A percentile compares a stretch with the other conserved stretches of the same genome.
phyloP scores from a whole-genome alignment of 1,284 basidiomycete species.

The Kalmanozyma brasiliensis region DNA sequence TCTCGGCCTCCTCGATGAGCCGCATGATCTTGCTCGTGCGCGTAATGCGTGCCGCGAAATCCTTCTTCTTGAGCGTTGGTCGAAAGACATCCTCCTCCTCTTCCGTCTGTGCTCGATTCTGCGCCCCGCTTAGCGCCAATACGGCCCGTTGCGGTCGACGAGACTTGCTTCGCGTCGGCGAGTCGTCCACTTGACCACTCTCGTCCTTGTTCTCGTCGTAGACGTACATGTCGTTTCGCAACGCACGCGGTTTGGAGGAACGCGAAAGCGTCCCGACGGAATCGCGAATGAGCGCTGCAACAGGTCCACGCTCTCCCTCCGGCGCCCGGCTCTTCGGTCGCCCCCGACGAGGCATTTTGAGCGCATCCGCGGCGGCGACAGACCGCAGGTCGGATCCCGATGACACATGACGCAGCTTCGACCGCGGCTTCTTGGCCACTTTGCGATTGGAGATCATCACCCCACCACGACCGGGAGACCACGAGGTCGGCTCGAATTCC shows the following conservation, averaged over 20 bases:
- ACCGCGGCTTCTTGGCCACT: conserved; percentile 26
- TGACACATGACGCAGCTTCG: conserved; percentile 24
- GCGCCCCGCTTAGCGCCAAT: neutral
- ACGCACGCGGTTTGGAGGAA: conserved; percentile 1
- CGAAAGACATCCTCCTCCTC: conserved; percentile 24
- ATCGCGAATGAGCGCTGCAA: conserved; percentile 14
- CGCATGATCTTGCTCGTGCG: conserved; percentile 48
- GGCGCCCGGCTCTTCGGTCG: conserved; percentile 5
- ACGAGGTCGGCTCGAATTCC: conserved; percentile 47
- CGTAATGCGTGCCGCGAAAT: conserved; percentile 21
- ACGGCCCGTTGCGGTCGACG: neutral
- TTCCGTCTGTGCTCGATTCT: no score
- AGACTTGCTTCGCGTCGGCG: conserved; percentile 12
- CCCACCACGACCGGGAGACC: conserved; percentile 24
- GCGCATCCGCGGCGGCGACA: conserved; percentile 1
- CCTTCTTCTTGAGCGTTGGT: conserved; percentile 28
- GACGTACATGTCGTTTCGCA: conserved; percentile 11
- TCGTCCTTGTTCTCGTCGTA: conserved; percentile 11
- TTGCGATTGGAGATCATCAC: conserved; percentile 32
- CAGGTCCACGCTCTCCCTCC: neutral
- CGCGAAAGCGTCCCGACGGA: conserved; percentile 19
- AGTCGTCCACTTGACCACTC: conserved; percentile 7
- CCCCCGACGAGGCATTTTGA: conserved; percentile 27
- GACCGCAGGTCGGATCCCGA: conserved; percentile 20
- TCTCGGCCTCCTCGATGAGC: conserved; percentile 40